These are phyloP conservation scores for Penicillium verrucosum DNA, from an alignment of 2,329 filamentous ascomycete species.

Conservation along the genomic window DNA sequence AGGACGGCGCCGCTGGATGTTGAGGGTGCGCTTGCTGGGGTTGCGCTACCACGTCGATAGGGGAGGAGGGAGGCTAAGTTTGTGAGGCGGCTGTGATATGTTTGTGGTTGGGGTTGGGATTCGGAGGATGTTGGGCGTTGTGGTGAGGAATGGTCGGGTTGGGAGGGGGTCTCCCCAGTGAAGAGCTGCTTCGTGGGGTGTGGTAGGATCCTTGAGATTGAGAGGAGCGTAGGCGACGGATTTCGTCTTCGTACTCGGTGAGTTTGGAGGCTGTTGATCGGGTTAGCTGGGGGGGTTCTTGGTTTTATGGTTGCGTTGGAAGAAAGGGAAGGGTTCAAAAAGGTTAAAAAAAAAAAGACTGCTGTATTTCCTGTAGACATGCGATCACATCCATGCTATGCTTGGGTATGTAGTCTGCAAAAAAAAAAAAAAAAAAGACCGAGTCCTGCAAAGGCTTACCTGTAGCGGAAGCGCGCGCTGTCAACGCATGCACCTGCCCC, in stretches of 20 bases:
- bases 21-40: conserved; percentile 17
- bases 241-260: conserved; percentile 62
- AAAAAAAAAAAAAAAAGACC: not conserved
- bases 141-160: conserved; percentile 38
- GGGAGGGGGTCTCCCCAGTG: conserved; percentile 25
- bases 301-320: not conserved
- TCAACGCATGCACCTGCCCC: conserved; percentile 52
- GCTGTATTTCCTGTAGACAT: not conserved
- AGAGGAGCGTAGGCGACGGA: conserved; percentile 47
- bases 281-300: not conserved
- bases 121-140: conserved; percentile 27
- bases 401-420: not conserved
- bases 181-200: conserved; percentile 25
- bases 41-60: conserved; percentile 37
- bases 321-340: not conserved
- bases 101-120: conserved; percentile 26
- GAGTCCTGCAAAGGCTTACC: conserved; percentile 41
- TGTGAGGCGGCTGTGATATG: conserved; percentile 36
- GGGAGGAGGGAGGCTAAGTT: conserved; percentile 40
- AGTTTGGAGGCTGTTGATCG: conserved; percentile 50
- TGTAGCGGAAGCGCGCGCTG: conserved; percentile 51
- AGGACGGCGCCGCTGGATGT: conserved; percentile 23
- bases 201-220: conserved; percentile 23
- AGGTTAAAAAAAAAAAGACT: too few relatives aligned
- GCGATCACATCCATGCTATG: not conserved